Evolutionary conservation across 805 yeast species (phyloP).

Genomic region (Candida adriatica): DNA sequence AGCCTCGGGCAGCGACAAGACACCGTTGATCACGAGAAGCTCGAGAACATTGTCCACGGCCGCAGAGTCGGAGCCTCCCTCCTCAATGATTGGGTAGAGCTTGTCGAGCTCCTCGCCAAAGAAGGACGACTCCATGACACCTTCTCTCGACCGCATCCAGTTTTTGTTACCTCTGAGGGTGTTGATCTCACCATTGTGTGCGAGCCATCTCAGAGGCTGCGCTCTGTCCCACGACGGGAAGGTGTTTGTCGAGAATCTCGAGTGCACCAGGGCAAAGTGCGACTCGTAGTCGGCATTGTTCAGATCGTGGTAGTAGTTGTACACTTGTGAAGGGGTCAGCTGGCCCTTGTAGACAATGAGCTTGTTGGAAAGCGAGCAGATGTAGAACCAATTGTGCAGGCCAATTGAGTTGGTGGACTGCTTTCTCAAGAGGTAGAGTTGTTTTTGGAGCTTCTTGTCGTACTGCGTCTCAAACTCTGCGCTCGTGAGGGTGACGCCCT

Average conservation of each 20-base stretch:
- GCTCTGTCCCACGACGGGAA: slow-evolving; percentile 99
- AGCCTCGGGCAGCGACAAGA: slow-evolving; percentile 89
- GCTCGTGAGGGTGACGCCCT: slow-evolving; percentile 31
- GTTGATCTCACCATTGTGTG: slow-evolving; percentile 98
- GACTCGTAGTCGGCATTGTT: slow-evolving; percentile 89
- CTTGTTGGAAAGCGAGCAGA: slow-evolving; percentile 82
- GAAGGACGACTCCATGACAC: slow-evolving; percentile 81
- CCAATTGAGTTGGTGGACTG: slow-evolving; percentile 89
- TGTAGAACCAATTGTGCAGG: slow-evolving; percentile 94
- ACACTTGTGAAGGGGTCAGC: slow-evolving; percentile 93
- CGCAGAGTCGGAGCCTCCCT: slow-evolving; percentile 98
- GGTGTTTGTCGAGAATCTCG: slow-evolving; percentile 95
- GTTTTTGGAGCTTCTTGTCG: slow-evolving; percentile 69
- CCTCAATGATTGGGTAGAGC: slow-evolving; percentile 92
- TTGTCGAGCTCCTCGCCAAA: slow-evolving; percentile 90
- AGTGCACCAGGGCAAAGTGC: slow-evolving; percentile 93
- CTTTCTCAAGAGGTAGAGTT: slow-evolving; percentile 79
- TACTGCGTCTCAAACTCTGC: slow-evolving; percentile 50
- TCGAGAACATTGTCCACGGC: slow-evolving; percentile 96
- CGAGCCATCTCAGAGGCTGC: slow-evolving; percentile 94
- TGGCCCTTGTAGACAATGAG: slow-evolving; percentile 97
- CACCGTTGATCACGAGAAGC: slow-evolving; percentile 85
- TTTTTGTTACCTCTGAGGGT: slow-evolving; percentile 96
- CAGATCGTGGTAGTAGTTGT: slow-evolving; percentile 89
- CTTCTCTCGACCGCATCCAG: slow-evolving; percentile 99